Base-by-base conservation (phyloP, 2,329 filamentous ascomycete genomes). In the Botrytis paeoniae region DNA sequence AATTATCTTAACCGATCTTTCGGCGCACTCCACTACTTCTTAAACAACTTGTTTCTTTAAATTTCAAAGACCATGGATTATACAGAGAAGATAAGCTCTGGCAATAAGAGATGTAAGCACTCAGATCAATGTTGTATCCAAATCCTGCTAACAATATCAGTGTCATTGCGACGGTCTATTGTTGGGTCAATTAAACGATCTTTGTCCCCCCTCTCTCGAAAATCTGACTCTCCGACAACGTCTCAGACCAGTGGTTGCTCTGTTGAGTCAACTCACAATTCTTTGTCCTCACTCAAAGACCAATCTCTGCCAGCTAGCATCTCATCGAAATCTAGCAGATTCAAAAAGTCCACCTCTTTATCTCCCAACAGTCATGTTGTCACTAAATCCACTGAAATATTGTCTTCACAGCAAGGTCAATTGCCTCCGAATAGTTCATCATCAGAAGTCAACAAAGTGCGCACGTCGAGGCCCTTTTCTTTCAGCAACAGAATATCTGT, bases 101-200 rank as follows among this genome's bases (percentile, higher is more conserved):
- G 35, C 22, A 68, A 60, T 51, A 68, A 72, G n/a, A 72, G 43
- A 48, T 35, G 70, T 72, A 20, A 57, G 51, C 8, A 16, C 18
- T 57, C 9, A 35, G n/a, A 14, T 18, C 2, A 22, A 14, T n/a
- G 1, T 32, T 18, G 16, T 57, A 25, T 37, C 4, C 2, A 48
- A 66, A 10, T 14, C 43, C 4, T 39, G 32, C 39, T 72, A 37
- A 72, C 18, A 29, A 68, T 68, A 54, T 25, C 37, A 72, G 70
- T 68, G 35, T 72, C 62, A 25, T 59, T 66, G 48, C 39, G 61
- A 35, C 41, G 70, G 39, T 72, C 70, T 32, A 72, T 72, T 61
- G 64, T 68, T 48, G 70, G 62, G 20, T 72, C 70, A n/a, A 62
- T 72, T 7, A 54, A 66, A 57, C 37, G 61, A 68, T 72, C 70